These are phyloP conservation scores for Arthrobotrys musiformis DNA, from an alignment of 2,329 filamentous ascomycete genomes.

Conservation along the genomic window DNA sequence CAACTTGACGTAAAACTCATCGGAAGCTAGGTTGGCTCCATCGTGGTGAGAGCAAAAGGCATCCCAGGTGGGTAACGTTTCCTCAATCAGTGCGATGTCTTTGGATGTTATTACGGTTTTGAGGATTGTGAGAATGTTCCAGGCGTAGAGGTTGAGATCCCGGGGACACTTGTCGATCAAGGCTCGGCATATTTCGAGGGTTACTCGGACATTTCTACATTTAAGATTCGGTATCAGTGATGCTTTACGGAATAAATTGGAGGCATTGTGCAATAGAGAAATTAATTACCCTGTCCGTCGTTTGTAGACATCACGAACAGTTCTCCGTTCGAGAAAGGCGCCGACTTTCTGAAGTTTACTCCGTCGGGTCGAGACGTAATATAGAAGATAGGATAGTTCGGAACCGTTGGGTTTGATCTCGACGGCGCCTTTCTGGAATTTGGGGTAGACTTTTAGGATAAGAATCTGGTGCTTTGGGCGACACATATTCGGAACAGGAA, in stretches of 20 bases:
- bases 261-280: too few relatives aligned
- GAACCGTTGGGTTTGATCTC: constrained; percentile 96
- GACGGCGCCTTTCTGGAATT: constrained; percentile 87
- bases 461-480: constrained; percentile 97
- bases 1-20: constrained; percentile 81
- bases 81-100: constrained; percentile 92
- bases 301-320: constrained; percentile 88
- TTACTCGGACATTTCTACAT: constrained; percentile 87
- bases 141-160: constrained; percentile 88
- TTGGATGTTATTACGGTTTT: constrained; percentile 82
- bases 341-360: constrained; percentile 97
- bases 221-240: not conserved
- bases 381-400: constrained; percentile 95
- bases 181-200: constrained; percentile 88
- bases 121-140: constrained; percentile 84
- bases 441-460: constrained; percentile 94
- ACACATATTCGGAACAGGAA: constrained; percentile 55
- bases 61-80: constrained; percentile 85
- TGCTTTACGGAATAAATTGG: too few relatives aligned
- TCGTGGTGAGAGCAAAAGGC: constrained; percentile 91
- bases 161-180: constrained; percentile 92
- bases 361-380: constrained; percentile 92
- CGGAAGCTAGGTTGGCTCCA: constrained; percentile 82
- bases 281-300: constrained; percentile 78
- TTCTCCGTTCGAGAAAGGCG: constrained; percentile 92